Evolutionary conservation across 305 asterid genomes (phyloP).

Genomic region (Fraxinus angustifolia): DNA sequence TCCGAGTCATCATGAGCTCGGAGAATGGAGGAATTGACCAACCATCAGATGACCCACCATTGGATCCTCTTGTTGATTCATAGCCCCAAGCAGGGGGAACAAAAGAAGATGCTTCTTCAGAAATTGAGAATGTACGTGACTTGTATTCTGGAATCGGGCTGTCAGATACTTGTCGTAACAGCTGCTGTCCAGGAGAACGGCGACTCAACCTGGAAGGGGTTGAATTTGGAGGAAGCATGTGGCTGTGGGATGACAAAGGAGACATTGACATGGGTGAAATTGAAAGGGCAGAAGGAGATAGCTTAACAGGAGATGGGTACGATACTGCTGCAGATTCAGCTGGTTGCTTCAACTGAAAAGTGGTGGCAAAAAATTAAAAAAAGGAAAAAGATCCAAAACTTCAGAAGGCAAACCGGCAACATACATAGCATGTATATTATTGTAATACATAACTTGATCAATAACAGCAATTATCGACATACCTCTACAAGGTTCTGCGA

Average conservation of each 20-base stretch:
- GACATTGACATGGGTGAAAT: slow-evolving; percentile 66
- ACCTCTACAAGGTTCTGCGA: slow-evolving; percentile 44
- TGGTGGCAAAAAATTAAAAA: slow-evolving; percentile 1
- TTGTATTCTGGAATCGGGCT: slow-evolving; percentile 55
- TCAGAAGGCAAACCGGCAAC: slow-evolving; percentile 1
- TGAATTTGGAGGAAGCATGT: slow-evolving; percentile 56
- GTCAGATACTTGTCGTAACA: slow-evolving; percentile 69
- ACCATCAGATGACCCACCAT: slow-evolving; percentile 75
- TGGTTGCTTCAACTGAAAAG: slow-evolving; percentile 59
- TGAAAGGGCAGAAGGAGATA: slow-evolving; percentile 73
- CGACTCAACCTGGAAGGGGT: slow-evolving; percentile 77
- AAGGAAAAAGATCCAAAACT: background rate
- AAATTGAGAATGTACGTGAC: slow-evolving; percentile 65
- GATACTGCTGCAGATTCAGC: slow-evolving; percentile 51
- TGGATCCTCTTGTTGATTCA: slow-evolving; percentile 68
- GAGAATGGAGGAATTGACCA: slow-evolving; percentile 77
- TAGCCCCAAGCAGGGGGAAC: slow-evolving; percentile 60
- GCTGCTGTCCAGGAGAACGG: slow-evolving; percentile 64
- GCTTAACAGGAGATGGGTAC: slow-evolving; percentile 61
- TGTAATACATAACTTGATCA: slow-evolving; percentile 15
- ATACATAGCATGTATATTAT: slow-evolving; percentile 6
- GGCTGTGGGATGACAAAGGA: slow-evolving; percentile 70
- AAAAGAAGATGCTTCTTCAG: slow-evolving; percentile 63
- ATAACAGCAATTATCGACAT: slow-evolving; percentile 23
- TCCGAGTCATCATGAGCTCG: slow-evolving; percentile 51